Conservation (phyloP, 192 early-diverging fungal species). For the Coemansia sp. region DNA sequence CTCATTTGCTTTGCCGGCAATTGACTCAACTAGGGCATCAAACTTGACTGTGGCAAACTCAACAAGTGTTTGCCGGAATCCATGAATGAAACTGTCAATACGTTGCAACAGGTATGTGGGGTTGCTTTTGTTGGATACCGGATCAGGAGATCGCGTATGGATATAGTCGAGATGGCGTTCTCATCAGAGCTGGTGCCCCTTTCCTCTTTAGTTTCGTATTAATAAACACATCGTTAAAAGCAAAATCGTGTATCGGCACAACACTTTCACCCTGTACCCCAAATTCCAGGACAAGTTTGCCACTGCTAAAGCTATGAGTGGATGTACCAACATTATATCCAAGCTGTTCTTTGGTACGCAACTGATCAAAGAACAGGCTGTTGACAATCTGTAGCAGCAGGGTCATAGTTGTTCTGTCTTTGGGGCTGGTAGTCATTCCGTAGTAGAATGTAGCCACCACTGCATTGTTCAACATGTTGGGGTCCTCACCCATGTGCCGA, state of each 20-base stretch:
- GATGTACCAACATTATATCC: constrained; percentile 50
- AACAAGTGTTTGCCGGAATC: constrained; percentile 25
- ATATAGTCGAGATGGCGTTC: too few relatives aligned
- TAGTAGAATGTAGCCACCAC: constrained; percentile 75
- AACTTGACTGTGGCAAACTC: constrained; percentile 46
- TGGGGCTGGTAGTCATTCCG: constrained; percentile 60
- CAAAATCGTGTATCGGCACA: too few relatives aligned
- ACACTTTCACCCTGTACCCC: constrained; percentile 83
- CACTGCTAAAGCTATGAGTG: not conserved
- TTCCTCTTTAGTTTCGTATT: too few relatives aligned
- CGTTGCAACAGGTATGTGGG: constrained; percentile 54
- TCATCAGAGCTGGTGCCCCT: too few relatives aligned
- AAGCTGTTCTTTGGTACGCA: constrained; percentile 84
- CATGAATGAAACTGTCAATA: constrained; percentile 65
- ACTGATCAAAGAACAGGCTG: constrained; percentile 83
- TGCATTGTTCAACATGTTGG: constrained; percentile 77
- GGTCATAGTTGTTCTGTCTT: constrained; percentile 57
- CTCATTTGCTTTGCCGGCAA: not conserved
- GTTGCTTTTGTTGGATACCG: too few relatives aligned
- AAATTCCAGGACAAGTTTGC: constrained; percentile 51
- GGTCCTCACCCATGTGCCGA: constrained; percentile 48
- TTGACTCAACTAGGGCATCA: constrained; percentile 48
- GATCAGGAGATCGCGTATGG: too few relatives aligned
- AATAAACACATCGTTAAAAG: too few relatives aligned
- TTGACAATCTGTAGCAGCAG: constrained; percentile 70